phyloP scores from a whole-genome alignment of 495 filamentous ascomycete species.

The Entonaema liquescens region DNA sequence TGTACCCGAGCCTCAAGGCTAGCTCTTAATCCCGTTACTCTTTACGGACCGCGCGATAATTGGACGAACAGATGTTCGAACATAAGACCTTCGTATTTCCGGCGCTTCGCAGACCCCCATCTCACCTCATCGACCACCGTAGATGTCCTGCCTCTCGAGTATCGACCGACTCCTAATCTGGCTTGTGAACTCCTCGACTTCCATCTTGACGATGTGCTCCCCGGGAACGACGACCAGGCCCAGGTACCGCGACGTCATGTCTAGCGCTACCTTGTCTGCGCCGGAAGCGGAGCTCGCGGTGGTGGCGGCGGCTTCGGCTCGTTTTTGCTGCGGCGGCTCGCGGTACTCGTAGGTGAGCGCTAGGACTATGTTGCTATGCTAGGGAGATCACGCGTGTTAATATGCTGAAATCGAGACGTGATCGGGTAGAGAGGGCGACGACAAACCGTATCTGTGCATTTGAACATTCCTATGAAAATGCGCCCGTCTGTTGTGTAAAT shows the following conservation, averaged over 20 bases:
- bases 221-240: slow-evolving; percentile 93
- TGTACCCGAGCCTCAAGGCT: neutral
- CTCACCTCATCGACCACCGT: slow-evolving; percentile 13
- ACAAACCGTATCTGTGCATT: slow-evolving; percentile 89
- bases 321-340: slow-evolving; percentile 64
- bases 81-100: neutral
- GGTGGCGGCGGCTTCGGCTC: slow-evolving; percentile 55
- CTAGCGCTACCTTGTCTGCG: slow-evolving; percentile 60
- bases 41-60: neutral
- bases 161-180: slow-evolving; percentile 49
- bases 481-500: slow-evolving; percentile 84
- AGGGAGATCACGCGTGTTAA: neutral
- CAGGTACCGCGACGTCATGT: slow-evolving; percentile 85
- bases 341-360: slow-evolving; percentile 88
- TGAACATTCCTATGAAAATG: slow-evolving; percentile 89
- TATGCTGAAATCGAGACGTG: neutral
- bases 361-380: slow-evolving; percentile 81
- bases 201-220: slow-evolving; percentile 83
- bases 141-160: slow-evolving; percentile 33
- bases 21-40: neutral
- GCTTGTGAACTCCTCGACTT: slow-evolving; percentile 76
- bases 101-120: neutral
- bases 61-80: neutral
- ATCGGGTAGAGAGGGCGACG: neutral
- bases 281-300: slow-evolving; percentile 43